phyloP scores from a whole-genome alignment of 306 rosid species.

The Carpinus viminea region DNA sequence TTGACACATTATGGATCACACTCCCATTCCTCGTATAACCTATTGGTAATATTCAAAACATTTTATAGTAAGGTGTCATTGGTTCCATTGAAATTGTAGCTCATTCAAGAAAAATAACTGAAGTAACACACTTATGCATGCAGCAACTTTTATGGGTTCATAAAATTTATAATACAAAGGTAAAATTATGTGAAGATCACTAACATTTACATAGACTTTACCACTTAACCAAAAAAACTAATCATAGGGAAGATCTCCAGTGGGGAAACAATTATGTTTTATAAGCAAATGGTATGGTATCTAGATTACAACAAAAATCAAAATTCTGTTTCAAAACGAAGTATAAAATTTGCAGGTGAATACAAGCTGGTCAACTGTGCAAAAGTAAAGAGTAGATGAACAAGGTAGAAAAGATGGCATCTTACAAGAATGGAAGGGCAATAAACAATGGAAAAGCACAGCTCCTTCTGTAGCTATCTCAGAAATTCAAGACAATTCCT shows the following conservation, averaged over 20 bases:
- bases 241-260: background rate
- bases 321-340: background rate
- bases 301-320: background rate
- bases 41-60: too few relatives aligned
- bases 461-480: background rate
- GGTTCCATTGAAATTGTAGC: background rate
- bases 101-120: background rate
- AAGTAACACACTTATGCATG: background rate
- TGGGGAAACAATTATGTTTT: background rate
- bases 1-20: too few relatives aligned
- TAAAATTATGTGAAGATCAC: background rate
- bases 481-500: slow-evolving; percentile 17
- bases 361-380: background rate
- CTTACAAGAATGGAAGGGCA: background rate
- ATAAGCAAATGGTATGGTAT: background rate
- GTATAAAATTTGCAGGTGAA: slow-evolving; percentile 3
- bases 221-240: background rate
- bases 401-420: background rate
- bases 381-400: background rate
- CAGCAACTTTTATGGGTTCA: background rate
- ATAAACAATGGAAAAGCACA: background rate
- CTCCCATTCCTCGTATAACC: too few relatives aligned
- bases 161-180: too few relatives aligned
- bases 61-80: too few relatives aligned
- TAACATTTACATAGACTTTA: background rate